Base-by-base conservation (phyloP, 2,329 filamentous ascomycete species). In the Cladorrhinum sp. region DNA sequence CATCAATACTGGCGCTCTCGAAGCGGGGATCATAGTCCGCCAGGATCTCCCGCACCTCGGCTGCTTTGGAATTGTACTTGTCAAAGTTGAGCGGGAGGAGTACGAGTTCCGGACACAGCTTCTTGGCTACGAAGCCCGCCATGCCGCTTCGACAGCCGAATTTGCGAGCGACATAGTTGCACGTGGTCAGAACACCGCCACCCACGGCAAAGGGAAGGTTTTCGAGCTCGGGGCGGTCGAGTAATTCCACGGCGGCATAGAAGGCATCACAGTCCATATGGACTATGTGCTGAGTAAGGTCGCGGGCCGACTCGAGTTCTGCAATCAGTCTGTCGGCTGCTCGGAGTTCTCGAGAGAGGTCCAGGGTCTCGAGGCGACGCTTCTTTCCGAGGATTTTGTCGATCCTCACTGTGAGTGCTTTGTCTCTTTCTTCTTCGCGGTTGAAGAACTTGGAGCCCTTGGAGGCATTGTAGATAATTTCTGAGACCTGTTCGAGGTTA, bases 211-310 rank as follows among this genome's bases (percentile, higher is more conserved):
- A 97, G 0, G 95, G 95, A 0, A 96, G 79, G 42, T 92, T 81
- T 62, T 89, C 90, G 51, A 99, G 81, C 71, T 96, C 93, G 0
- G 94, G 95, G 1, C 89, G 83, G 69, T 91, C 88, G 2, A 93
- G 82, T 67, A 88, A 91, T 73, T 98, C 95, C 0, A 98, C 95
- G 0, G 95, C 92, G 0, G 95, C 95, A 50, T 68, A 99, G 75
- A 99, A 99, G 16, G 95, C 95, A 78, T 99, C 95, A 75, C 95
- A 98, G 73, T 99, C 95, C 53, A 98, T 84, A 72, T 99, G 95
- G 0, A 98, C 89, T 23, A 98, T 85, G 60, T 86, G 80, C 73
- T 98, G 95, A 0, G 87, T 88, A 36, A 99, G 78, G 70, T 98
- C 93, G 52, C 95, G 84, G 1, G 83, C 81, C 7, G 86, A 72